Evolutionary conservation across 2,329 filamentous ascomycete genomes (phyloP).

Genomic region (Alternaria ethzedia): DNA sequence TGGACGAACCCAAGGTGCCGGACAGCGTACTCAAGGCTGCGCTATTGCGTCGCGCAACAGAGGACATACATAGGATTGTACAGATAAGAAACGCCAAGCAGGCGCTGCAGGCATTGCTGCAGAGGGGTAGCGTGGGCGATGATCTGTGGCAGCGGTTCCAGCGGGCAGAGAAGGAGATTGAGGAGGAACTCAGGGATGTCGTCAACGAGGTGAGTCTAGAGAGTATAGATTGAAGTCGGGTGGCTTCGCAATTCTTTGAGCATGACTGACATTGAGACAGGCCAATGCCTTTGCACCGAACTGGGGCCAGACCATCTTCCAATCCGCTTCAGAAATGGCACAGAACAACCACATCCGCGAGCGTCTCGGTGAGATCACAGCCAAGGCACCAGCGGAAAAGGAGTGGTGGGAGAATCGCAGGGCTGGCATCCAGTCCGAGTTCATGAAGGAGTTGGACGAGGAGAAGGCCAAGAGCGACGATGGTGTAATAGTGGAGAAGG

Average conservation of each 20-base stretch:
- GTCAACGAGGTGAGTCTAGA: constrained; percentile 76
- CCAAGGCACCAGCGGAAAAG: constrained; percentile 74
- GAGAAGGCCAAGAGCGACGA: constrained; percentile 48
- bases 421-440: constrained; percentile 73
- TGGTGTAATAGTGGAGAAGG: constrained; percentile 23
- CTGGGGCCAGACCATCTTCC: constrained; percentile 96
- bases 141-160: constrained; percentile 93
- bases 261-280: constrained; percentile 54
- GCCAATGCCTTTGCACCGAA: constrained; percentile 87
- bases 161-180: constrained; percentile 95
- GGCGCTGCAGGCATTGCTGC: constrained; percentile 80
- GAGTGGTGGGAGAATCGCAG: constrained; percentile 92
- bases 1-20: constrained; percentile 74
- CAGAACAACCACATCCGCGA: constrained; percentile 80
- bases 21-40: constrained; percentile 88
- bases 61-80: constrained; percentile 92
- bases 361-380: constrained; percentile 76
- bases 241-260: neutral
- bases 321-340: constrained; percentile 94
- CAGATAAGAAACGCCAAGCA: constrained; percentile 88
- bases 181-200: constrained; percentile 92
- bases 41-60: constrained; percentile 83
- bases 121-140: constrained; percentile 91
- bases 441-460: constrained; percentile 83
- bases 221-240: neutral